Base-by-base conservation (phyloP, 352 stramenopile genomes). In the Pythium guiyangense region DNA sequence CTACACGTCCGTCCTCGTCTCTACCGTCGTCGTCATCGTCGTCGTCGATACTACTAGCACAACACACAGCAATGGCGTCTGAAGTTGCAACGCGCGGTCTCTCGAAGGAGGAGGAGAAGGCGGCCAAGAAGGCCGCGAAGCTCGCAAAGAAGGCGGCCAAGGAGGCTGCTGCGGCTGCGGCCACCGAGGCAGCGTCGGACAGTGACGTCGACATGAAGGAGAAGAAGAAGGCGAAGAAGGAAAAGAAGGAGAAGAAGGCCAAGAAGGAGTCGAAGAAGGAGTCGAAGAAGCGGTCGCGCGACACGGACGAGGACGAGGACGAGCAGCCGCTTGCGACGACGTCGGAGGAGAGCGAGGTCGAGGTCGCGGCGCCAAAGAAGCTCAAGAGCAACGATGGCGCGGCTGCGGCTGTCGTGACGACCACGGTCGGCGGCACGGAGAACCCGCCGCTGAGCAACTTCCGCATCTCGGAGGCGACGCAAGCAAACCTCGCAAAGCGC, bases 371-470 rank as follows among this genome's bases (percentile, higher is more conserved):
- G 8, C 40, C 50, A n/a, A 83, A 80, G 70, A 78, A 70, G 49
- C 35, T 39, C 10, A 75, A 63, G 56, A 29, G n/a, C 6, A n/a
- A n/a, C 3, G 42, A 47, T 39, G 40, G 43, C 55, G 54, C 34
- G 1, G 6, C 54, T 17, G 39, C 14, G 10, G 42, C 37, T 10
- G 15, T 45, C 42, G 42, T 46, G 40, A 52, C 57, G 26, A 76
- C 69, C 27, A 52, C 62, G 45, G 77, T 89, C 2, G 75, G 71
- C 25, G 77, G 73, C 29, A 35, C 61, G 12, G 79, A 74, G 57
- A 94, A 92, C 67, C 84, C 84, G n/a, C 66, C 76, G 57, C 67
- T 96, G 8, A 69, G 78, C 6, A 66, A 71, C 45, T 96, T 94
- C 62, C 60, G 70, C 59, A 88, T 96, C 52, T 77, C 61, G 40